Evolutionary conservation across 306 rosid genomes (phyloP).

Genomic region (Prunus davidiana): DNA sequence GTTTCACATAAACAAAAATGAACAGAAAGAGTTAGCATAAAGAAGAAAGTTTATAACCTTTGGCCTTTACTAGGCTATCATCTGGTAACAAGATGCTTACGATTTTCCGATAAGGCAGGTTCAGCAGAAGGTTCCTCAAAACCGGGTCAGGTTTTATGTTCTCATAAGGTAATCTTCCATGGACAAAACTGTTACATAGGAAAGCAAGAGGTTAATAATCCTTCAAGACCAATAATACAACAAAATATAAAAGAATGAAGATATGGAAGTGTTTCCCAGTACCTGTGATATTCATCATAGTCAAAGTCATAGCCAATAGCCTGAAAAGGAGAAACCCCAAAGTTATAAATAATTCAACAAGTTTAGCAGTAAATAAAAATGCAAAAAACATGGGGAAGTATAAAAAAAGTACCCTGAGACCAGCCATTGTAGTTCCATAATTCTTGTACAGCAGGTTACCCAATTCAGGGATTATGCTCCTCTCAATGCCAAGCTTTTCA

Average conservation of each 20-base stretch:
- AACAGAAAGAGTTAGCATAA: background rate
- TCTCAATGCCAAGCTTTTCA: conserved; percentile 81
- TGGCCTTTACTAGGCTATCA: background rate
- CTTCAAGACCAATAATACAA: too few species aligned
- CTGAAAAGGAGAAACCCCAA: conserved; percentile 41
- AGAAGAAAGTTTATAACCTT: background rate
- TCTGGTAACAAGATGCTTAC: conserved; percentile 39
- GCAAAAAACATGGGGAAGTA: background rate
- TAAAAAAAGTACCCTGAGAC: conserved; percentile 63
- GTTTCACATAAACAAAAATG: background rate
- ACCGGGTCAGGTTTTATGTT: conserved; percentile 81
- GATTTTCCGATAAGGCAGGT: conserved; percentile 73
- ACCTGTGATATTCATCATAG: conserved; percentile 74
- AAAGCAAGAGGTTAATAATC: too few species aligned
- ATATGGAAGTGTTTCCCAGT: too few species aligned
- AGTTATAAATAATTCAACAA: background rate
- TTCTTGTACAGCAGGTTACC: conserved; percentile 73
- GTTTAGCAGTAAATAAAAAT: conserved; percentile 10
- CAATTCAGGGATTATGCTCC: conserved; percentile 52
- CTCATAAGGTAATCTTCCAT: conserved; percentile 92
- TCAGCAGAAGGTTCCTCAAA: conserved; percentile 64
- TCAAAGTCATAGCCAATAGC: conserved; percentile 93
- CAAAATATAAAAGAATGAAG: too few species aligned
- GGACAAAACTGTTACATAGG: conserved; percentile 52
- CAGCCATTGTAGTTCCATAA: conserved; percentile 97